Evolutionary conservation across 371 early-diverging fungal species (phyloP).

Genomic region (Mucor ambiguus): DNA sequence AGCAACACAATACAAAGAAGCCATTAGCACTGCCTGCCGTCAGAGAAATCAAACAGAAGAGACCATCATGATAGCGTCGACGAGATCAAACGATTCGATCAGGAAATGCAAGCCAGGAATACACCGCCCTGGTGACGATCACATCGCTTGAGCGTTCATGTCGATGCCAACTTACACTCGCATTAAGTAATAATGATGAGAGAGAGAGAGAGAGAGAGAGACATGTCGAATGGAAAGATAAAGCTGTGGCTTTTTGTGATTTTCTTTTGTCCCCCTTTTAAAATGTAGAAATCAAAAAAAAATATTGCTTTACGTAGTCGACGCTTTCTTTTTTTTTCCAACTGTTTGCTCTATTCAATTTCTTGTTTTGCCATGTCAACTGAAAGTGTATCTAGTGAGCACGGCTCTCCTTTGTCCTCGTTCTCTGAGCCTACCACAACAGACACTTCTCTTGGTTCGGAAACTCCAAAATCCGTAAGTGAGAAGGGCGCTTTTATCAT

Average conservation of each 20-base stretch:
- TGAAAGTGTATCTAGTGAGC: background rate
- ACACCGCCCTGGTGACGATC: background rate
- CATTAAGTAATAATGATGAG: too few species aligned
- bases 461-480: slow-evolving; percentile 3
- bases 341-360: background rate
- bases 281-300: background rate
- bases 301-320: background rate
- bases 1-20: background rate
- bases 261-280: background rate
- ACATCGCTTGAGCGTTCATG: background rate
- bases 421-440: slow-evolving; percentile 12
- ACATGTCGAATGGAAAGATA: background rate
- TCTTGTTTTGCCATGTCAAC: background rate
- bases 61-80: background rate
- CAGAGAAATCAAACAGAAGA: background rate
- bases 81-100: background rate
- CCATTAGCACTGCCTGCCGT: background rate
- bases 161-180: background rate
- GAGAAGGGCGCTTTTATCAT: background rate
- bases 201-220: background rate
- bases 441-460: slow-evolving; percentile 1
- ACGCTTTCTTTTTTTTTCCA: background rate
- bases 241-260: background rate
- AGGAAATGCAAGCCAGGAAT: background rate
- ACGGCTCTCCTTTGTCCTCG: background rate